Conservation (phyloP, 805 yeast genomes). For the Zygotorulaspora danielsina region DNA sequence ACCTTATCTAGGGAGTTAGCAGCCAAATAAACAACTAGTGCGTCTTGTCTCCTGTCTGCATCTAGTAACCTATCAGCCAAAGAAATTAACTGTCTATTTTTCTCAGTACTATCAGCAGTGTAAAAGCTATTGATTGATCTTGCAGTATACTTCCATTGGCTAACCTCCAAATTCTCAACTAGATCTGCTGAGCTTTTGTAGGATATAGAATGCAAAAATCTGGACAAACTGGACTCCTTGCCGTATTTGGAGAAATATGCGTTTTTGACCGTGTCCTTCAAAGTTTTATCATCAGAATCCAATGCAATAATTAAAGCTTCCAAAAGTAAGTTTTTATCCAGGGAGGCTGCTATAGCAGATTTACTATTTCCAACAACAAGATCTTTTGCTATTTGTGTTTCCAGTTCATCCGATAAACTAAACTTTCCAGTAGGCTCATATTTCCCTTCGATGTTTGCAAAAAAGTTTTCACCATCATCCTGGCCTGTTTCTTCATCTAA, state of each 20-base stretch:
- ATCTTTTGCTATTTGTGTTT: slow-evolving; percentile 43
- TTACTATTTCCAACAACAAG: slow-evolving; percentile 60
- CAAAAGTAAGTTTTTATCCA: slow-evolving; percentile 55
- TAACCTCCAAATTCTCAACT: slow-evolving; percentile 69
- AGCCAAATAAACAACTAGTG: slow-evolving; percentile 71
- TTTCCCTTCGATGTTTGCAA: slow-evolving; percentile 35
- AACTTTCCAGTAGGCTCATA: slow-evolving; percentile 54
- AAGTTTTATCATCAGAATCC: slow-evolving; percentile 51
- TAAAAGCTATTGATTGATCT: slow-evolving; percentile 56
- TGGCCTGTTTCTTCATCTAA: slow-evolving; percentile 15
- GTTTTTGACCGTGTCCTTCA: slow-evolving; percentile 64
- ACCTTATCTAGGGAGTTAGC: slow-evolving; percentile 79
- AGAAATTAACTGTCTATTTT: slow-evolving; percentile 51
- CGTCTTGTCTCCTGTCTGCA: slow-evolving; percentile 59
- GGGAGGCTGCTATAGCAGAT: slow-evolving; percentile 62
- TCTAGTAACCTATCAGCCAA: slow-evolving; percentile 75
- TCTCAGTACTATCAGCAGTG: slow-evolving; percentile 44
- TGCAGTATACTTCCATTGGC: slow-evolving; percentile 82
- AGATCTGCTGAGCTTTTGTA: slow-evolving; percentile 57
- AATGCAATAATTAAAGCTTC: slow-evolving; percentile 84
- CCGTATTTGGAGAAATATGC: slow-evolving; percentile 64
- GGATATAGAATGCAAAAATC: slow-evolving; percentile 66
- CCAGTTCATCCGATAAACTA: slow-evolving; percentile 43
- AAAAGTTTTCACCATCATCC: slow-evolving; percentile 39
- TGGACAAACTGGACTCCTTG: slow-evolving; percentile 50